phyloP scores from a whole-genome alignment of 371 early-diverging fungal species.

The Mucor velutinosus region DNA sequence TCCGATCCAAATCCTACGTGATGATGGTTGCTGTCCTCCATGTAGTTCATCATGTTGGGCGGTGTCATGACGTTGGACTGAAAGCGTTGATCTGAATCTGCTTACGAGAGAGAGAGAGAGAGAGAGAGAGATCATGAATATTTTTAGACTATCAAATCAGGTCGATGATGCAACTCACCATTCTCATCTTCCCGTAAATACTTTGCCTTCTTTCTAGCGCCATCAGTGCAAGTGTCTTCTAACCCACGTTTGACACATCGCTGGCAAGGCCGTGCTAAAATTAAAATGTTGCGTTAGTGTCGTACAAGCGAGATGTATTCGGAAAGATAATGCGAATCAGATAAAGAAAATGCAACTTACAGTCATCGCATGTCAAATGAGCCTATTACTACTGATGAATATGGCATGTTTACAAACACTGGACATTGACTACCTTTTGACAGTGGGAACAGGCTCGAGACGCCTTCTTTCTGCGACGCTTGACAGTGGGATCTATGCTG shows the following conservation, averaged over 20 bases:
- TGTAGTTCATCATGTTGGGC: slow-evolving; percentile 18
- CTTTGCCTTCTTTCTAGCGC: slow-evolving; percentile 80
- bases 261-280: slow-evolving; percentile 71
- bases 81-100: slow-evolving; percentile 12
- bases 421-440: slow-evolving; percentile 28
- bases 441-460: slow-evolving; percentile 46
- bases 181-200: slow-evolving; percentile 65
- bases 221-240: slow-evolving; percentile 71
- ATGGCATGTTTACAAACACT: neutral
- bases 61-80: slow-evolving; percentile 19
- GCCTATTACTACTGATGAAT: slow-evolving; percentile 22
- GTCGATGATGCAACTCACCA: slow-evolving; percentile 1
- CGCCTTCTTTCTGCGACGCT: slow-evolving; percentile 20
- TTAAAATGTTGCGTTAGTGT: neutral
- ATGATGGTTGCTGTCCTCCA: slow-evolving; percentile 16
- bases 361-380: slow-evolving; percentile 63
- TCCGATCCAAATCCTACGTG: slow-evolving; percentile 72
- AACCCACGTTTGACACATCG: slow-evolving; percentile 77
- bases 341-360: slow-evolving; percentile 28
- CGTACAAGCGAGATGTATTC: neutral
- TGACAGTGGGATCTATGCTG: neutral
- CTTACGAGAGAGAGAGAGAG: neutral
- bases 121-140: neutral
- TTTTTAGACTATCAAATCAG: neutral
- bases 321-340: neutral